Base-by-base conservation (phyloP, 2,329 filamentous ascomycete species). In the Arthrinium puccinioides region DNA sequence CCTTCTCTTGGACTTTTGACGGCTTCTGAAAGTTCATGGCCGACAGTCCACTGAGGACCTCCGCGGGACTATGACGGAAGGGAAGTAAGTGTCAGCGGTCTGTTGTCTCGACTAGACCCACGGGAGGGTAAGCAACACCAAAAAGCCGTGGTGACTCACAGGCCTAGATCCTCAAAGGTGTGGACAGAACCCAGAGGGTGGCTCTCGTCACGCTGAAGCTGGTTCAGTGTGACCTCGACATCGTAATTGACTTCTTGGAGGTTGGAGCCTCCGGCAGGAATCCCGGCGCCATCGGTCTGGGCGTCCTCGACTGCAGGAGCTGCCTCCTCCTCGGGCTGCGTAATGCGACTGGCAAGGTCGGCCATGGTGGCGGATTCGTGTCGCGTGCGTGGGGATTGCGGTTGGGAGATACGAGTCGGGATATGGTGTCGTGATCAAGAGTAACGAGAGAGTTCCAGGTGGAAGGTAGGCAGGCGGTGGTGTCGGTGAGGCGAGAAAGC, bases 1-100 rank as follows among this genome's bases (percentile, higher is more conserved):
- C 92, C 51, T 84, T 87, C 62, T 95, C 92, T 67, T 98, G 92
- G 48, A 98, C 94, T 68, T 98, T 98, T 39, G 92, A 97, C 1
- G 92, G 92, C 63, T 94, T 94, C 54, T 82, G 76, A 70, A 96
- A 97, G 64, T 84, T 84, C 74, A 97, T 84, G 37, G 76, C 70
- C 32, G 80, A 70, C 21, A 96, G 73, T 32, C 87, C 88, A 47
- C 86, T 79, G 37, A 89, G 74, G 46, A 97, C 44, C 28, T 48
- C 38, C 14, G 20, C 13, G 9, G 48, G 50, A 27, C 50, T 53
- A 37, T 20, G n/a, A 40, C 9, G 14, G 14, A 32, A 13, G 36
- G 32, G 19, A 40, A 41, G 32, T 38, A 21, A 15, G 15, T 32
- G n/a, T n/a, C n/a, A n/a, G n/a, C n/a, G n/a, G n/a, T n/a, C n/a